phyloP scores from a whole-genome alignment of 768 basidiomycete genomes.

The Phylloporus arenicola region DNA sequence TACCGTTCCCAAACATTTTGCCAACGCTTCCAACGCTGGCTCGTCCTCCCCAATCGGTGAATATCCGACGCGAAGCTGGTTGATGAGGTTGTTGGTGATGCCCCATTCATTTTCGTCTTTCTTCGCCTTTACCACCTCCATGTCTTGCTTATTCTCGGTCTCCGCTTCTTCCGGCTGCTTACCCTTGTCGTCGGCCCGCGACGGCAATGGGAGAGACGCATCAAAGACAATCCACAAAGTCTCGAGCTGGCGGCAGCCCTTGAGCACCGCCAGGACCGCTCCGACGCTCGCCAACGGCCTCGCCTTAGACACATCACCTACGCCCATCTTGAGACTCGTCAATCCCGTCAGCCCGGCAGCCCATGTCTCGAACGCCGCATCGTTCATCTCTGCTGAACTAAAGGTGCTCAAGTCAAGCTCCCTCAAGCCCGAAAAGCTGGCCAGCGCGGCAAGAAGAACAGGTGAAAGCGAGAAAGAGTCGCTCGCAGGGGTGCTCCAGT shows the following conservation, averaged over 20 bases:
- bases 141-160: background rate
- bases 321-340: conserved; percentile 18
- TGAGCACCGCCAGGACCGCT: conserved; percentile 19
- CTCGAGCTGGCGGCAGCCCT: conserved; percentile 15
- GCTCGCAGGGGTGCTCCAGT: conserved; percentile 21
- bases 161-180: background rate
- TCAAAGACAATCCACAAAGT: conserved; percentile 21
- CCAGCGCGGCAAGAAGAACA: conserved; percentile 10
- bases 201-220: conserved; percentile 6
- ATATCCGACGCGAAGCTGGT: conserved; percentile 17
- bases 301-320: conserved; percentile 13
- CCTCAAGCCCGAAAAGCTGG: conserved; percentile 11
- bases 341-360: conserved; percentile 8
- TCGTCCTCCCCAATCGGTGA: conserved; percentile 18
- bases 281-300: conserved; percentile 16
- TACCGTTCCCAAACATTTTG: conserved; percentile 13
- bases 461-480: conserved; percentile 20
- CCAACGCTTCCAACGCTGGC: conserved; percentile 1
- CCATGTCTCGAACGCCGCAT: conserved; percentile 13
- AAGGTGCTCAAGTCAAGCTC: conserved; percentile 21
- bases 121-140: background rate
- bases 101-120: conserved; percentile 11
- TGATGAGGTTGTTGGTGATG: conserved; percentile 16
- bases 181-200: background rate
- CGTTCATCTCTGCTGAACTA: conserved; percentile 17